Evolutionary conservation across 1,139 yeast species (phyloP), one percentile per base, ranked within the genome.

Genomic region (Meyerozyma athensensis): DNA sequence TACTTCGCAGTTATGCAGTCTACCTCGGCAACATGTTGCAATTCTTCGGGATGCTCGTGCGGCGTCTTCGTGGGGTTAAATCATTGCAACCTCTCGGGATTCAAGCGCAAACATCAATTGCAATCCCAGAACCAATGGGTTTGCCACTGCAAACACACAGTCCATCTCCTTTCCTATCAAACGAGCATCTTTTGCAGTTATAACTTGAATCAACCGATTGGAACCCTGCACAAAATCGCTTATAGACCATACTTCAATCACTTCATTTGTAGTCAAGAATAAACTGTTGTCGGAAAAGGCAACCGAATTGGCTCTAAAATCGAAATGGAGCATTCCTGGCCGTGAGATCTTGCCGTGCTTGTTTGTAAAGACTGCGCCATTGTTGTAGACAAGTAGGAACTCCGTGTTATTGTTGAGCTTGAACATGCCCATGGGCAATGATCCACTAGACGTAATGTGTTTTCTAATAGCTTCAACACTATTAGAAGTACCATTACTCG

Each of bases 301-400:
- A 5, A 81, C 77, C 2, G 70, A 59, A 16, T 68, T 65, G 32
- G 89, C 84, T 48, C 70, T 72, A 53, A 82, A 81, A 39, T 79
- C 79, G 53, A 84, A 79, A 38, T 76, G 73, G 19, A 86, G 63
- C 26, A 79, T 68, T 26, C 78, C 68, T 14, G 68, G 69, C 21
- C 85, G 64, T 6, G 80, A 72, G 33, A 85, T 61, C 43, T 72
- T 73, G 2, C 95, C 95, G 36, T 71, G 69, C 41, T 77, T 75
- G 55, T 84, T 82, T 42, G 82, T 73, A 45, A 81, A 81, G 3
- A 87, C 65, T 2, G 87, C 92, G 53, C 83, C 79, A 41, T 81
- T 81, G 42, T 76, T 83, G 59, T 85, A 87, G 28, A 85, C 84
- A 36, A 86, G 60, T 6, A 86, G 56, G 40, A 81, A 77, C 41